Percentiles rank a stretch among this genome's conserved stretches.
These are phyloP conservation scores for Cardamine chenopodiifolia DNA, from an alignment of 345 rosid genomes.

Conservation along the genomic window DNA sequence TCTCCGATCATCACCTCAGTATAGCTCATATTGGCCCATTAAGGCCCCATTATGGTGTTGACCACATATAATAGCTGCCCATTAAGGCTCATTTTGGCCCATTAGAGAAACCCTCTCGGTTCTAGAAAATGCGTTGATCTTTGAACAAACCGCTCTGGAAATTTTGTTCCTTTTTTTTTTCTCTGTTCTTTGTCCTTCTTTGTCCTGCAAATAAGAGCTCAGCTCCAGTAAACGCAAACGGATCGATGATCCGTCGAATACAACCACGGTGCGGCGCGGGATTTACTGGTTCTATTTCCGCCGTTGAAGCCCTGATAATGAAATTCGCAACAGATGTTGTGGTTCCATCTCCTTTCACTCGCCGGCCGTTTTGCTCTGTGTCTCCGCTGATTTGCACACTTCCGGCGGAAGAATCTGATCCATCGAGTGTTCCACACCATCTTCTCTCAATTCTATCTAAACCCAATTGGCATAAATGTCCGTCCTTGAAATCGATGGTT, in stretches of 20 bases:
- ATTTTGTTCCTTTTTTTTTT: neutral
- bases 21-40: neutral
- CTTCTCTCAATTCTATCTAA: constrained; percentile 55
- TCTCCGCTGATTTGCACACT: constrained; percentile 21
- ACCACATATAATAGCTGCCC: neutral
- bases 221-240: constrained; percentile 1
- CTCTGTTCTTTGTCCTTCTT: neutral
- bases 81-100: neutral
- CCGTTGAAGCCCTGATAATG: constrained; percentile 27
- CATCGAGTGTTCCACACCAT: constrained; percentile 43
- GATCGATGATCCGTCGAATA: constrained; percentile 25
- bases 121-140: neutral
- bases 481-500: constrained; percentile 46
- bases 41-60: neutral
- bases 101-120: neutral
- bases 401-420: constrained; percentile 34
- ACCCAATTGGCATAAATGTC: constrained; percentile 61
- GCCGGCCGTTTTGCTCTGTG: constrained; percentile 36
- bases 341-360: constrained; percentile 9
- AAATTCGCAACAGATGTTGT: constrained; percentile 35
- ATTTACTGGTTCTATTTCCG: constrained; percentile 5
- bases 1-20: constrained; percentile 1
- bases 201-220: neutral
- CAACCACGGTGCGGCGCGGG: neutral
- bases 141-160: neutral